A percentile compares a stretch with the other conserved stretches of the same genome.
phyloP scores from a whole-genome alignment of 2,329 filamentous ascomycete species.

The Fusarium cicatricum region DNA sequence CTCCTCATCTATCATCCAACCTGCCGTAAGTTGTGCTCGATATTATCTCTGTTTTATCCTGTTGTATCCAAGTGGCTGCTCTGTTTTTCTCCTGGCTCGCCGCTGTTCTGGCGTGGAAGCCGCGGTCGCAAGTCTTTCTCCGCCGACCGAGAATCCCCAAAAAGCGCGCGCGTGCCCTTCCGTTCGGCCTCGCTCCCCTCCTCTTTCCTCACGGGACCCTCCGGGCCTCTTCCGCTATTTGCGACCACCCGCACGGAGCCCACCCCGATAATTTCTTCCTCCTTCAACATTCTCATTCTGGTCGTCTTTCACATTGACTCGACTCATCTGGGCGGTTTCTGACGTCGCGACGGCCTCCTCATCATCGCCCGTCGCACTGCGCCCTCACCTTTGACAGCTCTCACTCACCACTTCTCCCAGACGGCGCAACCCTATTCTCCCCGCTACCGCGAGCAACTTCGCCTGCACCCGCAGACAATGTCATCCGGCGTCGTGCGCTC shows the following conservation, averaged over 20 bases:
- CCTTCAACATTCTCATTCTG: slow-evolving; percentile 20
- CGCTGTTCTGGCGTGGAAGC: slow-evolving; percentile 1
- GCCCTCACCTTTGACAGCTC: background rate
- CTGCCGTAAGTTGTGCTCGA: slow-evolving; percentile 14
- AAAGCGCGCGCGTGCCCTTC: slow-evolving; percentile 33
- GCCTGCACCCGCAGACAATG: slow-evolving; percentile 45
- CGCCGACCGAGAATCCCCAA: slow-evolving; percentile 30
- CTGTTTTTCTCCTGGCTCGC: background rate
- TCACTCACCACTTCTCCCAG: slow-evolving; percentile 11
- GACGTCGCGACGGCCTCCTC: background rate
- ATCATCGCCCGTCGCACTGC: slow-evolving; percentile 5
- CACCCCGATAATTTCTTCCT: slow-evolving; percentile 30
- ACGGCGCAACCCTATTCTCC: background rate
- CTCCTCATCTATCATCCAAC: slow-evolving; percentile 9
- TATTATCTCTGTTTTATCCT: background rate
- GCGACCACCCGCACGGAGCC: slow-evolving; percentile 23
- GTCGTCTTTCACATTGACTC: slow-evolving; percentile 13
- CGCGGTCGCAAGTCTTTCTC: slow-evolving; percentile 16
- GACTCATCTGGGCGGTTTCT: slow-evolving; percentile 8
- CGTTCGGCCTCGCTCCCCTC: slow-evolving; percentile 32
- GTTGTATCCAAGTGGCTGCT: background rate
- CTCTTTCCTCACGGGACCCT: slow-evolving; percentile 31
- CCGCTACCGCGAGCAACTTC: slow-evolving; percentile 1
- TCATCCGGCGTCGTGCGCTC: slow-evolving; percentile 61
- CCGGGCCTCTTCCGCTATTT: slow-evolving; percentile 34